These are phyloP conservation scores for Zangia roseola DNA, from an alignment of 768 basidiomycete species.

Conservation along the genomic window DNA sequence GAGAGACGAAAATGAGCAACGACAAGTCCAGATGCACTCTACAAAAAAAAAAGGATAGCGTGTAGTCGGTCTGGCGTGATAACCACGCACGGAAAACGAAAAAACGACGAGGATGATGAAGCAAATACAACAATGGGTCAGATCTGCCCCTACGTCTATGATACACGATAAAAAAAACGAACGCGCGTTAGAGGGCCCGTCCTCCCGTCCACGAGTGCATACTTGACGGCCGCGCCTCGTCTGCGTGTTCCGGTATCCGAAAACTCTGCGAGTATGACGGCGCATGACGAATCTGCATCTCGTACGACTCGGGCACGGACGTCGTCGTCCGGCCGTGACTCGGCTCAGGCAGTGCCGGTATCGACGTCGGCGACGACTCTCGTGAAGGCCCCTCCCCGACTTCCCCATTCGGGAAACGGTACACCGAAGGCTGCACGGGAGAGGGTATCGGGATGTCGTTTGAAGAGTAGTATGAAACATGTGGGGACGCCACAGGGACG, in stretches of 20 bases:
- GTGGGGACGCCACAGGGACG: conserved; percentile 27
- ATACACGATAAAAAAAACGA: conserved; percentile 11
- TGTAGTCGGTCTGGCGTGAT: too few relatives aligned
- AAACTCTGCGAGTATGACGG: conserved; percentile 12
- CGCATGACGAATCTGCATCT: conserved; percentile 39
- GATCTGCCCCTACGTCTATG: conserved; percentile 17
- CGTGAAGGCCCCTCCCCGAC: conserved; percentile 35
- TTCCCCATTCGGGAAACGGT: conserved; percentile 46
- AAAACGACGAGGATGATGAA: too few relatives aligned
- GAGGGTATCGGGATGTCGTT: conserved; percentile 52
- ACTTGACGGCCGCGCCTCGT: conserved; percentile 2
- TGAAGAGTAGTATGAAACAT: conserved; percentile 61
- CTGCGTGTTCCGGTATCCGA: not conserved
- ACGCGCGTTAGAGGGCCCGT: conserved; percentile 14
- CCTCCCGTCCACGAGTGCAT: conserved; percentile 20
- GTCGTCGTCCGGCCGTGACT: conserved; percentile 4
- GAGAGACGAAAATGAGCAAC: too few relatives aligned
- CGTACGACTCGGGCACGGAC: conserved; percentile 30
- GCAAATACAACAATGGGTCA: conserved; percentile 25
- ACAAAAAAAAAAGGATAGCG: not conserved
- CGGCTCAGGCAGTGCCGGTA: conserved; percentile 3
- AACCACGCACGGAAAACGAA: too few relatives aligned
- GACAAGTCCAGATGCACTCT: not conserved
- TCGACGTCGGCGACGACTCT: conserved; percentile 6
- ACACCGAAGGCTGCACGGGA: conserved; percentile 52